Conservation (phyloP, 2,329 filamentous ascomycete species). For the Trichoderma gracile region DNA sequence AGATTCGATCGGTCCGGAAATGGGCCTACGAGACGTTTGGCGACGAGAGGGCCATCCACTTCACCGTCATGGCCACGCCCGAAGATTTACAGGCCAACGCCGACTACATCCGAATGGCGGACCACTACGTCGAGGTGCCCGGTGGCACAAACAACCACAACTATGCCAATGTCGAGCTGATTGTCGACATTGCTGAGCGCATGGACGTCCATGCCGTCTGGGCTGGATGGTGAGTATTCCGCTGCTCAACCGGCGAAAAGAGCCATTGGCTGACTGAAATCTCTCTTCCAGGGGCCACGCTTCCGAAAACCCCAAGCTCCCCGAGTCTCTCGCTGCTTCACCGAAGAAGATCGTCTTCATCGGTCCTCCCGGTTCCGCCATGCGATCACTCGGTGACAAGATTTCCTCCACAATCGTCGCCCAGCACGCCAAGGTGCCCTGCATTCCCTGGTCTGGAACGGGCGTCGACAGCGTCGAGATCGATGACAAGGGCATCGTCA, state of each 20-base stretch:
- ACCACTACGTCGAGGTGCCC: constrained; percentile 98
- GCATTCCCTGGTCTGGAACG: constrained; percentile 98
- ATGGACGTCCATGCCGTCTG: constrained; percentile 98
- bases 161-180: constrained; percentile 98
- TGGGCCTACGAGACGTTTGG: constrained; percentile 99
- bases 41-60: constrained; percentile 96
- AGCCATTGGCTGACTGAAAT: constrained; percentile 2
- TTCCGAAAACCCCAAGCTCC: constrained; percentile 96
- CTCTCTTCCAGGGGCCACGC: constrained; percentile 74
- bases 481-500: constrained; percentile 84
- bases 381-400: constrained; percentile 99
- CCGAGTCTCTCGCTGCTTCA: constrained; percentile 91
- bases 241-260: not conserved
- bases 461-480: constrained; percentile 81
- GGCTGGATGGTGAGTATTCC: constrained; percentile 82
- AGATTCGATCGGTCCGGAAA: constrained; percentile 98
- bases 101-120: constrained; percentile 99
- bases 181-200: constrained; percentile 96
- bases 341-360: constrained; percentile 99
- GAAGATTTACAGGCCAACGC: constrained; percentile 97
- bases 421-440: constrained; percentile 93
- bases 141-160: constrained; percentile 99
- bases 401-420: constrained; percentile 99
- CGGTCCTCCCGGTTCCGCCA: constrained; percentile 93
- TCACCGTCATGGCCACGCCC: constrained; percentile 99